A percentile compares a stretch with the other conserved stretches of the same genome.
Evolutionary conservation across 2,329 filamentous ascomycete species (phyloP).

Genomic region (Alternaria dauci): DNA sequence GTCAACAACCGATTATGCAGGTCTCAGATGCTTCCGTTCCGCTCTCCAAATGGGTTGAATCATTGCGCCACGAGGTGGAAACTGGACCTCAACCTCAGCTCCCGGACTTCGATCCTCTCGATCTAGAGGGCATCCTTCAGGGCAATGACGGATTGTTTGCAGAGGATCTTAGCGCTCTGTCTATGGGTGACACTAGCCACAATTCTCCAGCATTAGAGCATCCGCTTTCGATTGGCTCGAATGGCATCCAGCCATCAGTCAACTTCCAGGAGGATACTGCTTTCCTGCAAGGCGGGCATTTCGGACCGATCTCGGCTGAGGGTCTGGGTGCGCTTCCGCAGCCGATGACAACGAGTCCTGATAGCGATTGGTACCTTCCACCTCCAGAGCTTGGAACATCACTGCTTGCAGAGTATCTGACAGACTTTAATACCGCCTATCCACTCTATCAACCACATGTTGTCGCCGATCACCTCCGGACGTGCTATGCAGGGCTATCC

Average conservation of each 20-base stretch:
- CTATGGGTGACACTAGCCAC: not conserved
- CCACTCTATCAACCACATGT: constrained; percentile 33
- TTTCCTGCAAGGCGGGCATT: constrained; percentile 23
- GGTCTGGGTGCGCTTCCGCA: constrained; percentile 1
- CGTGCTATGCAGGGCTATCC: constrained; percentile 33
- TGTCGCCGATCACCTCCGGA: constrained; percentile 33
- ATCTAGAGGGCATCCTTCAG: constrained; percentile 9
- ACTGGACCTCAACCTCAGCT: constrained; percentile 19
- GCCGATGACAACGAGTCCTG: not conserved
- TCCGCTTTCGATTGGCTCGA: not conserved
- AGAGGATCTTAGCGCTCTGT: not conserved
- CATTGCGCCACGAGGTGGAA: constrained; percentile 31
- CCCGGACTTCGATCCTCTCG: constrained; percentile 21
- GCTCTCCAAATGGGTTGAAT: constrained; percentile 28
- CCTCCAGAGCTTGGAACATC: constrained; percentile 33
- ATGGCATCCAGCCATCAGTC: constrained; percentile 15
- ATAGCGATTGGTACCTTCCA: constrained; percentile 32
- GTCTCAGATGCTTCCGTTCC: constrained; percentile 23
- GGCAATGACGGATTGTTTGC: not conserved
- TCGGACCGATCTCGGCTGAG: constrained; percentile 7
- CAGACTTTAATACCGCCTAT: constrained; percentile 36
- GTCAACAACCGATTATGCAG: constrained; percentile 24
- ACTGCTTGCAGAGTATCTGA: constrained; percentile 34
- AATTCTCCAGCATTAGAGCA: not conserved
- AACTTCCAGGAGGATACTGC: constrained; percentile 27